A percentile compares a stretch with the other conserved stretches of the same genome.
These are phyloP conservation scores for Strobilomyces confusus DNA, from an alignment of 768 basidiomycete species.

Conservation along the genomic window DNA sequence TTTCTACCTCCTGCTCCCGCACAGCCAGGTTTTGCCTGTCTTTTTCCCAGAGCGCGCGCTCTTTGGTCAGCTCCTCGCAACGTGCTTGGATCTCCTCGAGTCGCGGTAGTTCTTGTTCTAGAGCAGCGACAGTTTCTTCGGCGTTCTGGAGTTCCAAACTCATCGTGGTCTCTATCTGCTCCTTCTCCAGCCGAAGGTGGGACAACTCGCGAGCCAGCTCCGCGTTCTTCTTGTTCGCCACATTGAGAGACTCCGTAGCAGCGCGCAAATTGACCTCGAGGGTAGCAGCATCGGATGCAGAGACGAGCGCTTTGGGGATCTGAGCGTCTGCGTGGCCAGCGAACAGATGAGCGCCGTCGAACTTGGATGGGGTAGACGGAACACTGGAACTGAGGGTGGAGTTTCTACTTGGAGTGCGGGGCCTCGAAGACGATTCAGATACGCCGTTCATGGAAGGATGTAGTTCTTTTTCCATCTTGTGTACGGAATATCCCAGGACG, in stretches of 20 bases:
- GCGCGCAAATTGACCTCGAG: conserved; percentile 66
- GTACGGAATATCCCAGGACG: conserved; percentile 70
- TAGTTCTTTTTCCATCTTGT: conserved; percentile 59
- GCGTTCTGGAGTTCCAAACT: conserved; percentile 63
- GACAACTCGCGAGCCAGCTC: conserved; percentile 61
- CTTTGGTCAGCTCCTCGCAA: conserved; percentile 44
- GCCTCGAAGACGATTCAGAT: conserved; percentile 41
- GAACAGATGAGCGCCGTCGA: conserved; percentile 82
- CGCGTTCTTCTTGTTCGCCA: conserved; percentile 57
- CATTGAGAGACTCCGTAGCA: conserved; percentile 53
- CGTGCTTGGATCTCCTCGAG: conserved; percentile 47
- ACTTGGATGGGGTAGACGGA: conserved; percentile 50
- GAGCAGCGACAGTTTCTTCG: conserved; percentile 56
- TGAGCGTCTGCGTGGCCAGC: conserved; percentile 74
- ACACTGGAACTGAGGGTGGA: conserved; percentile 50
- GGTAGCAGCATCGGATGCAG: conserved; percentile 41
- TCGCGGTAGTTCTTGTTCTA: conserved; percentile 53
- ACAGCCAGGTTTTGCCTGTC: conserved; percentile 40
- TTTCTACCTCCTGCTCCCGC: conserved; percentile 34
- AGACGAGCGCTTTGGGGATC: conserved; percentile 43
- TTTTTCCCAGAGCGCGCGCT: conserved; percentile 48
- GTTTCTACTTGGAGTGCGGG: conserved; percentile 48
- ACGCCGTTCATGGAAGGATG: conserved; percentile 26
- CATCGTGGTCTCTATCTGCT: conserved; percentile 61
- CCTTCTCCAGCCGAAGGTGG: conserved; percentile 61